phyloP scores from a whole-genome alignment of 176 grass and related monocot genomes.

The Phoenix roebelenii region DNA sequence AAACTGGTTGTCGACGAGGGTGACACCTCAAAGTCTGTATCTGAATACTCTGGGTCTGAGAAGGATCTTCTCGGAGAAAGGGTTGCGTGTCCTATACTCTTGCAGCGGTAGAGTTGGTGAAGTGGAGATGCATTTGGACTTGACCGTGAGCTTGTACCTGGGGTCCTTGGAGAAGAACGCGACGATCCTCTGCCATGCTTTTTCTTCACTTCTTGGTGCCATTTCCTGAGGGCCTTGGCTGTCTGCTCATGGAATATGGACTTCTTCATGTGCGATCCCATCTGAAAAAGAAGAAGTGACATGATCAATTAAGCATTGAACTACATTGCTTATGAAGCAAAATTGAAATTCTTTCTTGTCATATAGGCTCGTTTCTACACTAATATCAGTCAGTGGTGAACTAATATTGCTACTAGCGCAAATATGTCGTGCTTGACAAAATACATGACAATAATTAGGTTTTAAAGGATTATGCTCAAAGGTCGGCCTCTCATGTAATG shows the following conservation, averaged over 20 bases:
- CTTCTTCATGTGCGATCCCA: constrained; percentile 82
- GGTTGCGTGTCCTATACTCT: constrained; percentile 33
- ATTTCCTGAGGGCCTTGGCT: constrained; percentile 63
- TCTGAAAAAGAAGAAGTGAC: constrained; percentile 24
- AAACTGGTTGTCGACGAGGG: constrained; percentile 25
- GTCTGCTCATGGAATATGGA: constrained; percentile 81
- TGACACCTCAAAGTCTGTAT: constrained; percentile 22
- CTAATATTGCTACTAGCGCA: too few species aligned
- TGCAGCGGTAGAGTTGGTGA: constrained; percentile 40
- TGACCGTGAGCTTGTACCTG: constrained; percentile 24
- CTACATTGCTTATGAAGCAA: too few species aligned
- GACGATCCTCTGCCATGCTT: constrained; percentile 24
- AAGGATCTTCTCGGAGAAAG: constrained; percentile 22
- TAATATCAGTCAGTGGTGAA: too few species aligned
- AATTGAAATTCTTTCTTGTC: too few species aligned
- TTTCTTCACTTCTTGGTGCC: constrained; percentile 53
- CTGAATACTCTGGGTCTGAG: constrained; percentile 35
- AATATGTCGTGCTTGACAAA: too few species aligned
- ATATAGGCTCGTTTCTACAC: too few species aligned
- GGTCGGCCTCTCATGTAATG: too few species aligned
- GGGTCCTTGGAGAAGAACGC: constrained; percentile 5
- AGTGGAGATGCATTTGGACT: constrained; percentile 15
- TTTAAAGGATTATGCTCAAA: too few species aligned
- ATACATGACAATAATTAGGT: too few species aligned
- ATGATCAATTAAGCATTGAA: too few species aligned